Percentiles rank a stretch among this genome's conserved stretches.
Evolutionary conservation across 2,329 filamentous ascomycete species (phyloP).

Genomic region (Penicillium decumbens): DNA sequence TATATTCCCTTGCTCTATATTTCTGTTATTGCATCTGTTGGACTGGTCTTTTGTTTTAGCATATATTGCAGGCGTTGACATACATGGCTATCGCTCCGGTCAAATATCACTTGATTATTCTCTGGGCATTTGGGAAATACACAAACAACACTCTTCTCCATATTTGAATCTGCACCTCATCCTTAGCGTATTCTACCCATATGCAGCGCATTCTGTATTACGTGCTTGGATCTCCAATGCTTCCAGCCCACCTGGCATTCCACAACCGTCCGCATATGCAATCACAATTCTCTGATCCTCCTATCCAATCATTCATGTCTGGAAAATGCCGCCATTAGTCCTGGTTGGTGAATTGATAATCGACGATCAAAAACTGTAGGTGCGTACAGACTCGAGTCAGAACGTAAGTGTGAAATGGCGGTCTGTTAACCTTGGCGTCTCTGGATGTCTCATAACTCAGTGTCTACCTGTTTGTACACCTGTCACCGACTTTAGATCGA

Average conservation of each 20-base stretch:
- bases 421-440: neutral
- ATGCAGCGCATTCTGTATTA: neutral
- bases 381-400: neutral
- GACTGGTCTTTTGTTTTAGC: neutral
- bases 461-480: neutral
- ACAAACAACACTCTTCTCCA: neutral
- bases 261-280: neutral
- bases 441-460: neutral
- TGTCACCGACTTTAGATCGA: neutral
- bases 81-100: neutral
- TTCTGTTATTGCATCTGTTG: neutral
- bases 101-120: neutral
- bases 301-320: neutral
- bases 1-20: neutral
- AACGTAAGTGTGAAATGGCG: neutral
- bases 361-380: neutral
- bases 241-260: neutral
- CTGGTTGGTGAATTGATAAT: neutral
- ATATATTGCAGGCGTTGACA: neutral
- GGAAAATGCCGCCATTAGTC: neutral
- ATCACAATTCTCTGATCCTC: neutral
- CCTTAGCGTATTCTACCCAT: neutral
- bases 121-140: neutral
- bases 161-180: too few species aligned
- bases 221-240: neutral